Conservation (phyloP, 306 rosid species). For the Mimosa bimucronata region DNA sequence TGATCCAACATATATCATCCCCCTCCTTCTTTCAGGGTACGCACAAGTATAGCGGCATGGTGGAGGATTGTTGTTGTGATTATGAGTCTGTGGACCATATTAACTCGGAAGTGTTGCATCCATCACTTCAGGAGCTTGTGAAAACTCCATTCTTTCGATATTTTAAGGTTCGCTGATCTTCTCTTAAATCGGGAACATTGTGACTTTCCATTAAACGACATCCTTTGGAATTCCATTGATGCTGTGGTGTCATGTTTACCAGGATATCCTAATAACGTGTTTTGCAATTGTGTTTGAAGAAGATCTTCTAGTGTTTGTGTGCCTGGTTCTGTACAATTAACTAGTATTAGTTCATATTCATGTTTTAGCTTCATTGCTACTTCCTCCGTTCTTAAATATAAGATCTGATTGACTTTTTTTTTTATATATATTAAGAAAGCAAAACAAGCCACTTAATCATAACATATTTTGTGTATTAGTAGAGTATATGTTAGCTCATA, state of each 20-base stretch:
- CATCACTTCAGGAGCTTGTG: slow-evolving; percentile 66
- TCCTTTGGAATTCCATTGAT: slow-evolving; percentile 15
- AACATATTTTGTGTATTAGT: too few species aligned
- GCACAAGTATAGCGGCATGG: slow-evolving; percentile 60
- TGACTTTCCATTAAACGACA: slow-evolving; percentile 18
- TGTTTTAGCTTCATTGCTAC: slow-evolving; percentile 2
- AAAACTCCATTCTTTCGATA: slow-evolving; percentile 65
- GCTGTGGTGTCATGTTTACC: background rate
- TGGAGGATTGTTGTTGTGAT: slow-evolving; percentile 78
- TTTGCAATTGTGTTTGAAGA: background rate
- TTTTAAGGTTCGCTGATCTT: slow-evolving; percentile 57
- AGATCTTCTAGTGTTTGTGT: background rate
- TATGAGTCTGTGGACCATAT: slow-evolving; percentile 65
- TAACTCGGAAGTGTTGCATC: slow-evolving; percentile 57
- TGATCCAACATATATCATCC: background rate
- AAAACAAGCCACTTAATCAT: too few species aligned
- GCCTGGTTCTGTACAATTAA: background rate
- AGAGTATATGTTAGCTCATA: too few species aligned
- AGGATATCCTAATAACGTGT: background rate
- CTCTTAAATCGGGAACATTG: slow-evolving; percentile 4
- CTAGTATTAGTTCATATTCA: background rate
- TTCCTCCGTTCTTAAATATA: too few species aligned
- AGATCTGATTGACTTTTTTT: too few species aligned
- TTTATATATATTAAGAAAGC: too few species aligned
- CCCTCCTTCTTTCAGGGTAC: slow-evolving; percentile 41